Conservation (phyloP, 192 early-diverging fungal species). For the Chytriomyces sp. region DNA sequence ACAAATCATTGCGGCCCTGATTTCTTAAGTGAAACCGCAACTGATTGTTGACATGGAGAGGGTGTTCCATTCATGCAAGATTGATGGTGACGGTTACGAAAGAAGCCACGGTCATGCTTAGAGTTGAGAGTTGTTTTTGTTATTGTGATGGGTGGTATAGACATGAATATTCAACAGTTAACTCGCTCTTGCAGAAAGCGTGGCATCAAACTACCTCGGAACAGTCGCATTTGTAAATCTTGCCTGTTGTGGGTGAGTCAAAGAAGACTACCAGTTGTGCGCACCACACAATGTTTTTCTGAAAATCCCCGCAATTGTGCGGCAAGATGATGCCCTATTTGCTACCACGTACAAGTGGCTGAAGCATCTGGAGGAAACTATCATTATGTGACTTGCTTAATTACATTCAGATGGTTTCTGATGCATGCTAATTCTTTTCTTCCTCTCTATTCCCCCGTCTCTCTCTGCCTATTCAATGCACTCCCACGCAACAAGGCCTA, state of each 20-base stretch:
- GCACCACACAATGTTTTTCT: too few relatives aligned
- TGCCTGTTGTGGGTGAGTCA: slow-evolving; percentile 25
- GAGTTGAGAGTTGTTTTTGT: slow-evolving; percentile 7
- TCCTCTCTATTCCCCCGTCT: not conserved
- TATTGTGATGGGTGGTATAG: too few relatives aligned
- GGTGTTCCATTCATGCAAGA: slow-evolving; percentile 48
- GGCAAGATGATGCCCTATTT: slow-evolving; percentile 39
- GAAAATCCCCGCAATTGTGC: slow-evolving; percentile 31
- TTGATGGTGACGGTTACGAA: slow-evolving; percentile 43
- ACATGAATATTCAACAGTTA: too few relatives aligned
- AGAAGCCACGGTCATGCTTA: slow-evolving; percentile 33
- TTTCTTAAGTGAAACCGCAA: slow-evolving; percentile 29
- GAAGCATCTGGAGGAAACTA: slow-evolving; percentile 40
- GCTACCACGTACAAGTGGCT: slow-evolving; percentile 40
- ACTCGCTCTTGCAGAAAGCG: slow-evolving; percentile 9
- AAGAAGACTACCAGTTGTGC: too few relatives aligned
- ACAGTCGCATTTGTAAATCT: slow-evolving; percentile 29
- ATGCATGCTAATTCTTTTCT: too few relatives aligned
- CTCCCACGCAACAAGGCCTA: not conserved
- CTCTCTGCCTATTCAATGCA: not conserved
- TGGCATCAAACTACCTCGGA: slow-evolving; percentile 42
- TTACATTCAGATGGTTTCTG: not conserved
- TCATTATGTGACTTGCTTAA: not conserved
- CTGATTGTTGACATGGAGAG: slow-evolving; percentile 43
- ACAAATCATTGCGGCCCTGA: slow-evolving; percentile 28